phyloP scores from a whole-genome alignment of 176 grass and related monocot genomes.

The Oryza brachyantha region DNA sequence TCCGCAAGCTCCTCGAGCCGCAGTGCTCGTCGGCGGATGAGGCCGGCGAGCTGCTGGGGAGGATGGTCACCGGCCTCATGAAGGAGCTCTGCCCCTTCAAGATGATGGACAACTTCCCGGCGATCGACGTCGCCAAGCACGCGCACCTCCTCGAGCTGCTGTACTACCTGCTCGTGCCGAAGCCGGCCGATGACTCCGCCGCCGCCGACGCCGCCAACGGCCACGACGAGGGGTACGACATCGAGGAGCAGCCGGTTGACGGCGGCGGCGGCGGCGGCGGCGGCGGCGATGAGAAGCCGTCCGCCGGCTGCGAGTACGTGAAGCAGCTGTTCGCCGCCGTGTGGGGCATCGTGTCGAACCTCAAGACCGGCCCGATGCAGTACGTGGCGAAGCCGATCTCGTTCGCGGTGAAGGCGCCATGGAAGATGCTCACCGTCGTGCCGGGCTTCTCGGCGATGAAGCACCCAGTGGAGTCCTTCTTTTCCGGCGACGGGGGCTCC shows the following conservation, averaged over 20 bases:
- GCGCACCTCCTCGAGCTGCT: constrained; percentile 74
- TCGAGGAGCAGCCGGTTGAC: constrained; percentile 32
- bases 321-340: constrained; percentile 47
- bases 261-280: not conserved
- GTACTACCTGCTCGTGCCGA: constrained; percentile 61
- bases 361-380: constrained; percentile 44
- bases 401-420: constrained; percentile 66
- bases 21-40: constrained; percentile 42
- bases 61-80: constrained; percentile 65
- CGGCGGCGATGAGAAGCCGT: not conserved
- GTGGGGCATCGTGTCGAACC: constrained; percentile 38
- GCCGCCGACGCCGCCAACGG: not conserved
- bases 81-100: constrained; percentile 79
- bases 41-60: constrained; percentile 31
- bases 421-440: constrained; percentile 74
- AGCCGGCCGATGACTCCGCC: constrained; percentile 6
- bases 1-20: constrained; percentile 59
- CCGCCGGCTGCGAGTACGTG: constrained; percentile 33
- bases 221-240: constrained; percentile 45
- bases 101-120: constrained; percentile 55
- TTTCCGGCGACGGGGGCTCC: constrained; percentile 31
- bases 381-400: constrained; percentile 50
- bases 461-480: constrained; percentile 49
- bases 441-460: constrained; percentile 62
- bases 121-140: constrained; percentile 46